Evolutionary conservation across 495 filamentous ascomycete species (phyloP).

Genomic region (Cudoniella acicularis): DNA sequence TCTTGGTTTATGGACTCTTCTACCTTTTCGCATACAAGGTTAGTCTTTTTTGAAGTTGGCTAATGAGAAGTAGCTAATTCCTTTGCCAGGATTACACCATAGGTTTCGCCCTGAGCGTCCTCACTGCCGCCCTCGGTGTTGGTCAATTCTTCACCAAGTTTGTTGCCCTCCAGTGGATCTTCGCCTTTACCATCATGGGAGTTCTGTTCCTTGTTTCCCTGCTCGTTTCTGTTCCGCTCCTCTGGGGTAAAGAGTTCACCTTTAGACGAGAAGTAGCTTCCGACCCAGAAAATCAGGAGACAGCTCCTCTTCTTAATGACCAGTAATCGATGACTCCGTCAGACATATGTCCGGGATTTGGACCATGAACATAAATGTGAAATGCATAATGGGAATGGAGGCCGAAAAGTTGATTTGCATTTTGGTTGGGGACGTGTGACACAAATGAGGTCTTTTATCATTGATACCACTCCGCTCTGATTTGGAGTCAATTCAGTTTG

Average conservation of each 20-base stretch:
- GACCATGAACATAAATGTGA: neutral
- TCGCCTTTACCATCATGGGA: constrained; percentile 78
- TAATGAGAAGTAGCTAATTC: neutral
- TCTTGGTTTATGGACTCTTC: constrained; percentile 67
- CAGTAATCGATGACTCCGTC: constrained; percentile 6
- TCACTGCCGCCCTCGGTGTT: constrained; percentile 71
- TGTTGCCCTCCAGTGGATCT: constrained; percentile 85
- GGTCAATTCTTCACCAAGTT: constrained; percentile 66
- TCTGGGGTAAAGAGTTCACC: constrained; percentile 47
- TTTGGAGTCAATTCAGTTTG: neutral
- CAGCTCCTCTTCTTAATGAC: constrained; percentile 44
- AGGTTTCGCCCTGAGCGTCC: constrained; percentile 70
- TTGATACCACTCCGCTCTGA: constrained; percentile 9
- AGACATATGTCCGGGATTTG: neutral
- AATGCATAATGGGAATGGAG: constrained; percentile 4
- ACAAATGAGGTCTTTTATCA: neutral
- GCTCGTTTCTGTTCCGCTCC: constrained; percentile 59
- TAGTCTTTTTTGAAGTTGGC: constrained; percentile 5
- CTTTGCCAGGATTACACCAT: constrained; percentile 65
- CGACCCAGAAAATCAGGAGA: constrained; percentile 39
- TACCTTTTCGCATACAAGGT: constrained; percentile 65
- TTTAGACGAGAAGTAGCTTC: constrained; percentile 27
- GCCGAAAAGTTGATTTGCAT: constrained; percentile 7
- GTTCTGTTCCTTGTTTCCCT: constrained; percentile 64
- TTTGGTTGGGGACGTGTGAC: neutral